Percentiles rank a stretch among this genome's conserved stretches.
Evolutionary conservation across 805 yeast species (phyloP).

Genomic region (Nakazawaea ambrosiae): DNA sequence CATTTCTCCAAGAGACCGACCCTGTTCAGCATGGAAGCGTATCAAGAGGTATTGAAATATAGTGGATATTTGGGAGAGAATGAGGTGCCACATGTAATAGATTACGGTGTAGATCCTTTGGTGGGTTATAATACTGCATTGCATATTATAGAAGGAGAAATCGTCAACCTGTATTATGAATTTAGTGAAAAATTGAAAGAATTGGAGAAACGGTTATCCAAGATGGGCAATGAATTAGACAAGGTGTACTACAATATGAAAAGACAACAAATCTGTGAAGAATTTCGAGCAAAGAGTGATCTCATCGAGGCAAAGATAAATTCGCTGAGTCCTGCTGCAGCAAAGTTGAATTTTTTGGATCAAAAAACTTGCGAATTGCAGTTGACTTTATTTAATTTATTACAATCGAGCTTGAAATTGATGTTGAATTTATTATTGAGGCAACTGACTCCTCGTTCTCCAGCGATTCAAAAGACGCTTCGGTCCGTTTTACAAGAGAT

Average conservation of each 20-base stretch:
- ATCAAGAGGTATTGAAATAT: slow-evolving; percentile 25
- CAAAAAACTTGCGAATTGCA: slow-evolving; percentile 22
- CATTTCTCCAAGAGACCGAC: slow-evolving; percentile 31
- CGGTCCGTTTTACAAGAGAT: slow-evolving; percentile 15
- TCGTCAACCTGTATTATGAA: slow-evolving; percentile 27
- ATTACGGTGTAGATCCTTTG: slow-evolving; percentile 37
- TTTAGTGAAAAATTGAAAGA: slow-evolving; percentile 15
- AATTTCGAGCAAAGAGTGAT: slow-evolving; percentile 10
- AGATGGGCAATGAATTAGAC: background rate
- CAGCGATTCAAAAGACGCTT: slow-evolving; percentile 24
- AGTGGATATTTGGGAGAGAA: slow-evolving; percentile 18
- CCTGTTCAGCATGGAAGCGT: slow-evolving; percentile 25
- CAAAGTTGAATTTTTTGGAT: slow-evolving; percentile 7
- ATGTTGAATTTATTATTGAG: slow-evolving; percentile 19
- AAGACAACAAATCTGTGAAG: background rate
- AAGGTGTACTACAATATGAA: background rate
- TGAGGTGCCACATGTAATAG: slow-evolving; percentile 10
- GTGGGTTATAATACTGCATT: slow-evolving; percentile 35
- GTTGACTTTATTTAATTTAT: slow-evolving; percentile 29
- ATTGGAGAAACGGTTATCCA: background rate
- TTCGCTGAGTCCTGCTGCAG: slow-evolving; percentile 17
- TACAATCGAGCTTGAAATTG: slow-evolving; percentile 20
- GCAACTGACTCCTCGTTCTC: slow-evolving; percentile 11
- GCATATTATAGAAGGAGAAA: slow-evolving; percentile 32
- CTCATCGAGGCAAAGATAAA: slow-evolving; percentile 18